Base-by-base conservation (phyloP, 768 basidiomycete genomes). In the Naganishia onofrii region DNA sequence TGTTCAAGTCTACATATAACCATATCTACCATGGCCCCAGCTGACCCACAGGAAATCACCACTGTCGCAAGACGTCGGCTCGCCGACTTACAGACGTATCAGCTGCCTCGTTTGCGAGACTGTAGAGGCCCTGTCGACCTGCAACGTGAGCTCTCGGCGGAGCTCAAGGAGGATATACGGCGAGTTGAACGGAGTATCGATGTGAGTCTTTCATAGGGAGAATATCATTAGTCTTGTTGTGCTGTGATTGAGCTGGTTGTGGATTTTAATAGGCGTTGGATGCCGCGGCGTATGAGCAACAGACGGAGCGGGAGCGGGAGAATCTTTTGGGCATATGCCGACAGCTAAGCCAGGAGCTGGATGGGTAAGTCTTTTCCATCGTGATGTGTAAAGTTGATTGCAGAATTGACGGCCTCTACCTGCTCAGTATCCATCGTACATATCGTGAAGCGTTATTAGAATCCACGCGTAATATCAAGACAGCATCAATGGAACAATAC, bases 151-250 rank as follows among this genome's bases (percentile, higher is more conserved):
- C 83, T 89, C 66, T 87, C 88, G 0, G 87, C 86, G 4, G 91
- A 92, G 76, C 79, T 93, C 69, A 84, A 91, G 34, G 89, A 89
- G 66, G 92, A 93, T 76, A 81, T 92, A 21, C 88, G 88, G 44
- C 76, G 81, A 0, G 84, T 90, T 26, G 82, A 84, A 8, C 83
- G 84, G 46, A 86, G 88, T 67, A 82, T 94, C n/a, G 90, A 94
- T 83, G 88, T 90, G 53, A 68, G 71, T 70, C 70, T 51, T 29
- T 17, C 21, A 23, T 15, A 42, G 42, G 42, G 15, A 15, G 15
- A 17, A 42, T 6, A 42, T 10, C 9, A 42, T n/a, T 21, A 19
- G 38, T 23, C 34, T 6, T 19, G 2, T 15, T 28, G 29, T 1
- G 29, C 9, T 32, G 42, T 42, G 29, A 23, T 10, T 38, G 44